Base-by-base conservation (phyloP, 164 flowering plant species). In the Echeveria elegans region DNA sequence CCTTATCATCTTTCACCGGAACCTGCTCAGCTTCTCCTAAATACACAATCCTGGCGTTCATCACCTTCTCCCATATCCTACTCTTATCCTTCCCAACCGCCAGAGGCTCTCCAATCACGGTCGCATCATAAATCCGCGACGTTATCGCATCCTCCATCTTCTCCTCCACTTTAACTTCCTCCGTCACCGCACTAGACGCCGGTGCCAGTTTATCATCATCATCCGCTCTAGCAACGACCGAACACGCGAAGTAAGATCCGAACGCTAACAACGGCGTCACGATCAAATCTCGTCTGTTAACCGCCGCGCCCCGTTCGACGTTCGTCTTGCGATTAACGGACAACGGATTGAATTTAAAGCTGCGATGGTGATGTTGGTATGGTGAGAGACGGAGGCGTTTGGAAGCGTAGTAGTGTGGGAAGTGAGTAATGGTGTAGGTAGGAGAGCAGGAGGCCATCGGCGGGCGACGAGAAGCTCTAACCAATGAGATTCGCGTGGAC, bases 11-110 rank as follows among this genome's bases (percentile, higher is more conserved):
- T 0, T 75, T 75, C 12, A 70, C 80, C 14, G 98, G 98, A 28
- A 94, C 98, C 63, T 85, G 96, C 82, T 94, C 98, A 0, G 98
- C 96, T 74, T 94, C 98, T 15, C 98, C 98, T 52, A 94, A 74
- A 76, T 89, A 94, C 66, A 94, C 89, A 68, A 94, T 61, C 73
- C 93, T 70, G 31, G 89, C 90, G 66, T 77, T 82, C 93, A 88
- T 78, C 75, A 94, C 48, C 90, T 94, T 93, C 82, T 94, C 98
- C 98, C 96, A 94, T 53, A 89, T 90, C 76, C 76, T 89, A 43
- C 73, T 68, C 86, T 78, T 88, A 59, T 90, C 98, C 77, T 89
- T 94, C 71, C 97, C 98, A 50, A 89, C 67, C 12, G 96, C 96
- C 76, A 81, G 21, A 29, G 98, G 98, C 81, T 94, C 98, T 60